Conservation (phyloP, 1,284 basidiomycete species). For the Pterula multifida region DNA sequence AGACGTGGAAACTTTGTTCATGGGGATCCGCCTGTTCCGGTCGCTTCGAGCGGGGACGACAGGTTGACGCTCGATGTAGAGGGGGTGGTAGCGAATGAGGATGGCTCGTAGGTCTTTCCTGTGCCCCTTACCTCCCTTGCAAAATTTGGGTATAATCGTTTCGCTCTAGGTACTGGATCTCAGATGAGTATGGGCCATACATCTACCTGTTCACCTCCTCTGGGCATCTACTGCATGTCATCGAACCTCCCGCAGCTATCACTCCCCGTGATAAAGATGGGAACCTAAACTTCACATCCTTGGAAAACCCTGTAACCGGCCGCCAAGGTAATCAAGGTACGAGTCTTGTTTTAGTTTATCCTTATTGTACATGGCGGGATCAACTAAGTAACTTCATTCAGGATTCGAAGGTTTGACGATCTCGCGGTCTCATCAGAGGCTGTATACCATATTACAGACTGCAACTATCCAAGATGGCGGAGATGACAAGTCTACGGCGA, state of each 20-base stretch:
- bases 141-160: background rate
- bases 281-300: conserved; percentile 43
- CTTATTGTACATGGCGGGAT: too few relatives aligned
- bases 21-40: conserved; percentile 35
- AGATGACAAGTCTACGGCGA: conserved; percentile 28
- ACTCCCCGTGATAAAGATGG: conserved; percentile 28
- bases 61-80: conserved; percentile 50
- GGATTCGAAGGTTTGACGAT: conserved; percentile 44
- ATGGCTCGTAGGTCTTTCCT: conserved; percentile 35
- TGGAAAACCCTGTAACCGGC: conserved; percentile 29
- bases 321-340: conserved; percentile 29
- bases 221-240: conserved; percentile 41
- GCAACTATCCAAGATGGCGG: conserved; percentile 58
- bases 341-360: background rate
- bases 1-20: conserved; percentile 21
- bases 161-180: conserved; percentile 38
- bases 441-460: conserved; percentile 54
- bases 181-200: conserved; percentile 63
- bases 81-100: conserved; percentile 43
- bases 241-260: conserved; percentile 49
- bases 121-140: background rate
- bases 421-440: conserved; percentile 31
- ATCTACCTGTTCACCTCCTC: conserved; percentile 41
- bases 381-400: background rate
- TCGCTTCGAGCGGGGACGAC: conserved; percentile 29